Conservation (phyloP, 202 grass and related monocot genomes). For the Hordeum pubiflorum region DNA sequence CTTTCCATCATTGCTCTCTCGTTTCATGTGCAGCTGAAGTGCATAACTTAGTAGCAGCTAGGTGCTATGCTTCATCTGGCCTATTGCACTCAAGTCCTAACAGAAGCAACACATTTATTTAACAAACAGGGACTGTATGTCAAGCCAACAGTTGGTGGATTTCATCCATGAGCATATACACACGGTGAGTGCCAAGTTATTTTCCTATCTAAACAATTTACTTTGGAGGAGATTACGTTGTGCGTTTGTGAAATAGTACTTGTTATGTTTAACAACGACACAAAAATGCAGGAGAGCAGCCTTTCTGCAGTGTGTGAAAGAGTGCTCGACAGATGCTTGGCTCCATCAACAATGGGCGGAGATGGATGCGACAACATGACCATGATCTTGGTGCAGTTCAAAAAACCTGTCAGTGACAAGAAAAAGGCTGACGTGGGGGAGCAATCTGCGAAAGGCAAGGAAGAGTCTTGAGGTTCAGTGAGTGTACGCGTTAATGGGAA, state of each 20-base stretch:
- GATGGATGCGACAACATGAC: constrained; percentile 99
- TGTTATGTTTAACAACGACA: background rate
- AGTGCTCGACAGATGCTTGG: constrained; percentile 87
- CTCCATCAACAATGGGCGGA: constrained; percentile 60
- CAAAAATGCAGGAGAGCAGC: constrained; percentile 49
- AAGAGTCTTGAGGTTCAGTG: constrained; percentile 30
- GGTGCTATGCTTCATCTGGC: constrained; percentile 7
- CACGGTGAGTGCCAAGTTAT: constrained; percentile 30
- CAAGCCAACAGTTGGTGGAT: constrained; percentile 79
- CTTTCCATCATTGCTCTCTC: background rate
- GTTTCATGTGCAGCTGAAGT: constrained; percentile 10
- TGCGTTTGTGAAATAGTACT: too few species aligned
- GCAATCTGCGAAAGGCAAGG: constrained; percentile 14
- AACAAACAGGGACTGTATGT: constrained; percentile 71
- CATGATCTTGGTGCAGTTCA: constrained; percentile 95
- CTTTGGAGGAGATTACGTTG: background rate
- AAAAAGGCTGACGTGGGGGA: constrained; percentile 23
- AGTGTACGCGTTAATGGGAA: background rate
- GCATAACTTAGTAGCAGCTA: background rate
- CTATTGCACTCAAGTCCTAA: background rate
- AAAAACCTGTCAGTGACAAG: constrained; percentile 36
- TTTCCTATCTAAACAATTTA: background rate
- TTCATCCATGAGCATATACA: constrained; percentile 86
- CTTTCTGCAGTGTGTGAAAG: constrained; percentile 82
- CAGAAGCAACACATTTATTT: constrained; percentile 3